Conservation (phyloP, 73 alveolate species). For the Stentor roeselii region DNA sequence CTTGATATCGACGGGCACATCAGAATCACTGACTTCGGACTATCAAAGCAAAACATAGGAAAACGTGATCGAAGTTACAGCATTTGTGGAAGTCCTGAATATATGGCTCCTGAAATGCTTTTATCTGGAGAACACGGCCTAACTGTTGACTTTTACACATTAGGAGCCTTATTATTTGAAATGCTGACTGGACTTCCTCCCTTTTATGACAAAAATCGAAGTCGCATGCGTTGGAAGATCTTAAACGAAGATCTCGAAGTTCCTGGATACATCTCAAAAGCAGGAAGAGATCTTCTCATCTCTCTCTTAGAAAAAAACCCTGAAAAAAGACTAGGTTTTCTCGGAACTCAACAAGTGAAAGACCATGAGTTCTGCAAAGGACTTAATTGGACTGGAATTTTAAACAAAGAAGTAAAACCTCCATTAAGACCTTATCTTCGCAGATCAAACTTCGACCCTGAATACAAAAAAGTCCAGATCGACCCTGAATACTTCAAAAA, state of each 20-base stretch:
- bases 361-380: slow-evolving; percentile 45
- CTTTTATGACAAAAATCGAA: slow-evolving; percentile 43
- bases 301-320: slow-evolving; percentile 77
- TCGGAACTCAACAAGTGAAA: slow-evolving; percentile 42
- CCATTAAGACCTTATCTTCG: slow-evolving; percentile 69
- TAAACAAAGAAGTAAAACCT: slow-evolving; percentile 62
- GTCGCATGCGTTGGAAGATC: slow-evolving; percentile 35
- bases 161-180: slow-evolving; percentile 33
- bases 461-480: slow-evolving; percentile 33
- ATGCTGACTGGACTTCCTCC: slow-evolving; percentile 63
- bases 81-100: slow-evolving; percentile 32
- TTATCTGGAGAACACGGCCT: slow-evolving; percentile 21
- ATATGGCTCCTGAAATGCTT: slow-evolving; percentile 29
- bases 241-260: slow-evolving; percentile 28
- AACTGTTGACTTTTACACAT: slow-evolving; percentile 25
- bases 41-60: slow-evolving; percentile 27
- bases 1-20: slow-evolving; percentile 42
- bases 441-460: slow-evolving; percentile 61
- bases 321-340: slow-evolving; percentile 65
- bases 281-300: slow-evolving; percentile 55
- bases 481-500: slow-evolving; percentile 7
- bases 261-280: slow-evolving; percentile 37
- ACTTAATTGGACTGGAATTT: slow-evolving; percentile 32
- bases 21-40: slow-evolving; percentile 37
- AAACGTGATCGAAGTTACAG: slow-evolving; percentile 6